phyloP scores from a whole-genome alignment of 371 early-diverging fungal genomes.

The Rhizopus arrhizus region DNA sequence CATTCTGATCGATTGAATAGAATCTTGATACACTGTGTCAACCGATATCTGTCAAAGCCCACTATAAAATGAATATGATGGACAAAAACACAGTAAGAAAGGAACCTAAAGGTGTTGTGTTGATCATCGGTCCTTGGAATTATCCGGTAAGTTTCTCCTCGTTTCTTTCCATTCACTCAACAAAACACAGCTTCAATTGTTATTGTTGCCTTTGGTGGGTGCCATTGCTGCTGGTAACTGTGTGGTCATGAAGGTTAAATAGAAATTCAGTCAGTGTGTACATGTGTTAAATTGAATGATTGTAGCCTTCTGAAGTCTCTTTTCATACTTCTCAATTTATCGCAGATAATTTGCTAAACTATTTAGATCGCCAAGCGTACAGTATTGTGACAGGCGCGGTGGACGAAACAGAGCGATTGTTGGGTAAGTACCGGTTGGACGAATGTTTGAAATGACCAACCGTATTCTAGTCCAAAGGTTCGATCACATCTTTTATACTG shows the following conservation, averaged over 20 bases:
- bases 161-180: neutral
- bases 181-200: conserved; percentile 51
- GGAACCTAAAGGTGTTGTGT: conserved; percentile 77
- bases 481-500: conserved; percentile 93
- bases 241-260: conserved; percentile 70
- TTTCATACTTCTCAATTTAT: conserved; percentile 66
- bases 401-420: conserved; percentile 68
- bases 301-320: conserved; percentile 83
- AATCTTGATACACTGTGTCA: conserved; percentile 37
- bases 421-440: conserved; percentile 38
- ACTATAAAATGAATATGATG: conserved; percentile 37
- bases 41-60: conserved; percentile 34
- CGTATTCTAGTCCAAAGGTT: conserved; percentile 53
- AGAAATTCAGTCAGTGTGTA: neutral
- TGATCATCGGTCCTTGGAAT: conserved; percentile 86
- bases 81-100: conserved; percentile 54
- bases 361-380: conserved; percentile 70
- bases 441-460: neutral
- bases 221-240: conserved; percentile 94
- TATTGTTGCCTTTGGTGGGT: conserved; percentile 77
- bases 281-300: neutral
- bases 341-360: conserved; percentile 63
- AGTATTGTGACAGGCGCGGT: conserved; percentile 79
- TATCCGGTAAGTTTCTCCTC: conserved; percentile 61
- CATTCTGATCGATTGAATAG: conserved; percentile 12